These are phyloP conservation scores for Cucumis cinereus DNA, from an alignment of 306 rosid genomes.

Conservation along the genomic window DNA sequence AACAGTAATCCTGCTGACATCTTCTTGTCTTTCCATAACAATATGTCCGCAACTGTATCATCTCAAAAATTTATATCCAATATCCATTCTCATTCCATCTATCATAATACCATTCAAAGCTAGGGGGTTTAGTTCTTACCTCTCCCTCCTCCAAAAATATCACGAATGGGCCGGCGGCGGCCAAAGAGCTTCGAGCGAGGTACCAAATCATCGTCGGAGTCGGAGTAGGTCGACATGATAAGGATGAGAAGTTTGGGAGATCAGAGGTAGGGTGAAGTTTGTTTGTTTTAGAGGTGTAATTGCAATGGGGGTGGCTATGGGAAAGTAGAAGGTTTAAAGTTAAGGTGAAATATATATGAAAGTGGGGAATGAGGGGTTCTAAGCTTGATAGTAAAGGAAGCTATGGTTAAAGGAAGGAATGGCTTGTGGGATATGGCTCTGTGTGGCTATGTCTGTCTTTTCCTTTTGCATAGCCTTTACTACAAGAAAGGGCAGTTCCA, in stretches of 20 bases:
- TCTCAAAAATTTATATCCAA: no score
- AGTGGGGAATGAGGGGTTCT: conserved; percentile 25
- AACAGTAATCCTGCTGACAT: conserved; percentile 39
- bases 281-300: neutral
- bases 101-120: no score
- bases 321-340: neutral
- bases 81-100: no score
- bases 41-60: conserved; percentile 50
- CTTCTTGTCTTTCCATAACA: conserved; percentile 49
- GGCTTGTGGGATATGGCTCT: neutral
- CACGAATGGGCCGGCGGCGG: neutral
- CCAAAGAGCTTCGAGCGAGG: neutral
- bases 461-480: neutral
- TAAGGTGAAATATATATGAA: neutral
- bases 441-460: neutral
- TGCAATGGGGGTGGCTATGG: neutral
- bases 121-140: neutral
- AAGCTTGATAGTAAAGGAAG: conserved; percentile 36
- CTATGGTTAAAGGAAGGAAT: conserved; percentile 6
- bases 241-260: no score
- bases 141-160: neutral
- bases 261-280: no score
- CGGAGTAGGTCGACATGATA: neutral
- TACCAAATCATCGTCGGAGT: neutral
- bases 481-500: conserved; percentile 1